Base-by-base conservation (phyloP, 495 filamentous ascomycete species). In the Neurospora tetrasperma region DNA sequence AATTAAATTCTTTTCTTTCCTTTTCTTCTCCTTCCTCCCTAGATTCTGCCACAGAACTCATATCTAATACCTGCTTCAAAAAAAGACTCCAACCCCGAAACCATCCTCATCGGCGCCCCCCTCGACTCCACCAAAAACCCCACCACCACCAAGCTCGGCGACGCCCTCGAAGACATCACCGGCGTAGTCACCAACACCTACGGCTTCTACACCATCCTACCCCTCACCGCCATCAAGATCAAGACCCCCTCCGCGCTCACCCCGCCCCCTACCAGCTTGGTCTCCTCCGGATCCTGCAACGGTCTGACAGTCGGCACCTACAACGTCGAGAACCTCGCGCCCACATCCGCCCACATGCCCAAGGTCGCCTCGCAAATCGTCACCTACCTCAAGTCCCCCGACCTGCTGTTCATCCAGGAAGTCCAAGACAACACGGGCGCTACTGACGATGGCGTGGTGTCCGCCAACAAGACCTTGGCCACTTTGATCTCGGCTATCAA, bases 311-410 rank as follows among this genome's bases (percentile, higher is more conserved):
- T 90, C 16, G 89, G 84, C 54, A 79, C 80, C 70, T 91, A 90
- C 82, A 91, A 91, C 79, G 83, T 90, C 69, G 86, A 90, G 70
- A 90, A 90, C 77, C 82, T 91, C 10, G 72, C 81, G 4, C 87
- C 87, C 0, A 82, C 71, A 0, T 80, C 80, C 8, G 79, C 84
- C 0, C 84, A 87, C 42, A 77, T 90, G 16, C 75, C 80, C 42
- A 73, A 74, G 8, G 80, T 90, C 16, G 89, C 89, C 20, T 71
- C 74, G 20, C 87, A 90, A 69, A 86, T 90, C 70, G 86, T 85
- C 38, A 80, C 83, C 48, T 85, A 86, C 74, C 78, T 90, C 42
- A 81, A 82, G 16, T 81, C 82, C 2, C 89, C 89, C 3, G 84
- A 86, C 72, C 74, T 91, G 0, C 39, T 91, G 20, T 88, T 88